Evolutionary conservation across 139 green algal species (phyloP), one percentile per base, ranked within the genome.

Genomic region (Chlorella sp.): DNA sequence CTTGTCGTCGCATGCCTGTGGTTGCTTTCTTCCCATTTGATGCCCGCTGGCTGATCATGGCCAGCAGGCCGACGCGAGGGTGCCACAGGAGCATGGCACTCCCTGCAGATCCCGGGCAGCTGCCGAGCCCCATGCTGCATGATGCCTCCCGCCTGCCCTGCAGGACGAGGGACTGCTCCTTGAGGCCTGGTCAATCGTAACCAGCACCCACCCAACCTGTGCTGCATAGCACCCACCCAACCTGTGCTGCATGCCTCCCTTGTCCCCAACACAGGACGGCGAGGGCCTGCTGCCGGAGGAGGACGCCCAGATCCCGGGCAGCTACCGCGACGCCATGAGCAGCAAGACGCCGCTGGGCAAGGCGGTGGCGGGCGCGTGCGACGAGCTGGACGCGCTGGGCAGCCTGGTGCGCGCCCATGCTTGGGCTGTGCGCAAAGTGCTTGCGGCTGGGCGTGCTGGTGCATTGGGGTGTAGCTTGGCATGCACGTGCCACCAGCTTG

Each of bases 361-460:
- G 20, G 88, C 88, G 3, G 76, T 92, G 7, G 46, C 48, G n/a
- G 73, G 78, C 2, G 88, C 83, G 0, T 92, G 88, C 48, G 51
- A 79, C 0, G 88, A 92, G 80, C 73, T 92, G 38, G 78, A 89
- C 48, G n/a, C 72, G 17, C 86, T 92, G 58, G 83, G 62, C 2
- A 19, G 19, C 24, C 56, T 92, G 76, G 86, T 84, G 65, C 30
- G 80, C 38, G 46, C 30, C 3, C 26, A 19, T 8, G 73, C 73
- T 26, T 17, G 4, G 38, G 22, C 44, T 65, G n/a, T n/a, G n/a
- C n/a, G n/a, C n/a, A n/a, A n/a, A n/a, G n/a, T n/a, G n/a, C n/a
- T n/a, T 36, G 43, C 19, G 14, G 26, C 43, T 40, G 43, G 17
- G 73, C 38, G 38, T 11, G 38, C 17, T 1, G 26, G 38, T 46